phyloP scores from a whole-genome alignment of 2,329 filamentous ascomycete genomes.

The Colletotrichum acutatum region DNA sequence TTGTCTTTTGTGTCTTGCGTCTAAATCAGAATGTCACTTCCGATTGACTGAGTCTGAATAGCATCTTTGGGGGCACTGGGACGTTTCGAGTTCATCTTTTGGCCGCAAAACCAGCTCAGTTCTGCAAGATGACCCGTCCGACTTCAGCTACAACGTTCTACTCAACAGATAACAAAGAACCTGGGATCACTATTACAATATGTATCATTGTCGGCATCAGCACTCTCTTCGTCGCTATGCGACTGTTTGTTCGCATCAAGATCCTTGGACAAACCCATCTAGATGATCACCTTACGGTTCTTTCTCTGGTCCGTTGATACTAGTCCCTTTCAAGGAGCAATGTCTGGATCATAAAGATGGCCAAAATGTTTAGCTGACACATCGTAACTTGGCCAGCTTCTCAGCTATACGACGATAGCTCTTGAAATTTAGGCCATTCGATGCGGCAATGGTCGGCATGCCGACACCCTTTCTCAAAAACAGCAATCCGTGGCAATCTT shows the following conservation, averaged over 20 bases:
- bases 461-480: neutral
- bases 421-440: constrained; percentile 14
- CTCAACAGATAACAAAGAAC: neutral
- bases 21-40: too few species aligned
- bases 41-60: too few species aligned
- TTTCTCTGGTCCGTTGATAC: constrained; percentile 1
- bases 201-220: constrained; percentile 10
- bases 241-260: constrained; percentile 2
- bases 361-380: neutral
- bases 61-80: too few species aligned
- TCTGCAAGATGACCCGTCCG: neutral
- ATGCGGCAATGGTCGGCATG: constrained; percentile 6
- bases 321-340: too few species aligned
- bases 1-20: too few species aligned
- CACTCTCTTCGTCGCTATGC: neutral
- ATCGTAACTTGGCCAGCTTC: neutral
- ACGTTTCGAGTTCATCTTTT: neutral
- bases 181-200: neutral
- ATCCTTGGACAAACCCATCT: constrained; percentile 8
- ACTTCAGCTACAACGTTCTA: neutral
- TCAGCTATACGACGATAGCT: constrained; percentile 10
- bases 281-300: neutral
- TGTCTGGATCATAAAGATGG: too few species aligned
- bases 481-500: constrained; percentile 28
- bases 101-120: neutral